Percentiles rank a stretch among this genome's conserved stretches.
These are phyloP conservation scores for Medicago truncatula DNA, from an alignment of 306 rosid species.

Conservation along the genomic window DNA sequence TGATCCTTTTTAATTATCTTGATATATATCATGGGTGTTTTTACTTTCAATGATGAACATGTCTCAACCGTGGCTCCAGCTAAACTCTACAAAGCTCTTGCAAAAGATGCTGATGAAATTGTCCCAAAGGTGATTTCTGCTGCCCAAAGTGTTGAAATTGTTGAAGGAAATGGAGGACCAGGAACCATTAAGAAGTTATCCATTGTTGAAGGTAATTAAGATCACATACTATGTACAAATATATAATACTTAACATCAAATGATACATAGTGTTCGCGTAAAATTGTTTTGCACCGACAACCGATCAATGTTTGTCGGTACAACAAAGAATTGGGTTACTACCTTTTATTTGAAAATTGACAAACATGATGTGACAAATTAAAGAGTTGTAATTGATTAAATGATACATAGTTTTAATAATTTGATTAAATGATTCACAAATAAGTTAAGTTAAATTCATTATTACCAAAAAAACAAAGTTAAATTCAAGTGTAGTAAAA, in stretches of 20 bases:
- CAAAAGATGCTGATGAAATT: slow-evolving; percentile 38
- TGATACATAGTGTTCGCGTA: too few relatives aligned
- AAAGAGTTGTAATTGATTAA: not conserved
- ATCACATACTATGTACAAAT: too few relatives aligned
- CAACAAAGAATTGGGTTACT: too few relatives aligned
- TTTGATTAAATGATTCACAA: not conserved
- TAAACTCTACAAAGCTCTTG: slow-evolving; percentile 44
- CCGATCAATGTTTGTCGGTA: too few relatives aligned
- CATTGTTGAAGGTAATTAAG: not conserved
- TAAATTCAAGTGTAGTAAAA: too few relatives aligned
- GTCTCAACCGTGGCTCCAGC: slow-evolving; percentile 39
- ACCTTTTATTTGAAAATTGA: too few relatives aligned
- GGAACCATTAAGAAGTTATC: slow-evolving; percentile 54
- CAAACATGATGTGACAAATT: too few relatives aligned
- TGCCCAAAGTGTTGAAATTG: slow-evolving; percentile 35
- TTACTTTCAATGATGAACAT: slow-evolving; percentile 29
- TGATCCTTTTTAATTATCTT: not conserved
- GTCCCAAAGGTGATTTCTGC: slow-evolving; percentile 33
- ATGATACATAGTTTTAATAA: too few relatives aligned
- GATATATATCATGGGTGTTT: slow-evolving; percentile 48
- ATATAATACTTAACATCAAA: too few relatives aligned
- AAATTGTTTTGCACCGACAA: too few relatives aligned
- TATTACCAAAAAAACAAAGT: too few relatives aligned
- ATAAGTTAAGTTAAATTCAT: too few relatives aligned
- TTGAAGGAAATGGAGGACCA: slow-evolving; percentile 54